Evolutionary conservation across 352 stramenopile species (phyloP), one percentile per base, ranked within the genome.

Genomic region (Pythium volutum): DNA sequence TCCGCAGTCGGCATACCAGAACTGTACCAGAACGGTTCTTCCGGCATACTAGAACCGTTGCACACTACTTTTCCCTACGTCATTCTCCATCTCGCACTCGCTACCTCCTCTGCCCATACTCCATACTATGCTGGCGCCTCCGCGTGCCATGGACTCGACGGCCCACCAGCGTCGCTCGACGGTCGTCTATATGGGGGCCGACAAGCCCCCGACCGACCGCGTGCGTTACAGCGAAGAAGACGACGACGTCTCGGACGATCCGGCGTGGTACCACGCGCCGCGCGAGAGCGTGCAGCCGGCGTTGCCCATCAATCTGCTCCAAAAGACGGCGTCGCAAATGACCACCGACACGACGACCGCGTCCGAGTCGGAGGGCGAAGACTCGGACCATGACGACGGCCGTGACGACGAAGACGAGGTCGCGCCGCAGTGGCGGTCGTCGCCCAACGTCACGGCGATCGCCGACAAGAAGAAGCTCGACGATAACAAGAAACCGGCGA

Each of bases 221-320:
- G 29, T 54, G 55, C 74, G 71, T 38, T 71, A 68, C 55, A 62
- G 53, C 38, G 60, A 74, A 43, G 68, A 84, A 15, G 75, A 87
- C 41, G 78, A 91, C 57, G 80, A 88, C 42, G 75, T 80, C 41
- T 87, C 75, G 57, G 80, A 88, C 59, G 77, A 88, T 53, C 79
- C 79, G 16, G 68, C 74, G 27, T 91, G 81, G 81, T 89, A 88
- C 78, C 77, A 74, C 45, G 81, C 76, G 12, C 79, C 79, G 26
- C 75, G 74, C 27, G 76, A 70, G 45, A 86, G 73, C 29, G 66
- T 91, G 43, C 78, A 89, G 70, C 71, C 75, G 0, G 67, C 78
- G 12, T 56, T 89, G 38, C 74, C 80, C 16, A 48, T 75, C 29
- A 82, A 62, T 33, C 56, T 91, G 42, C 73, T 91, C 54, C 84